Evolutionary conservation across 2,329 filamentous ascomycete species (phyloP).

Genomic region (Coleophoma crateriformis): DNA sequence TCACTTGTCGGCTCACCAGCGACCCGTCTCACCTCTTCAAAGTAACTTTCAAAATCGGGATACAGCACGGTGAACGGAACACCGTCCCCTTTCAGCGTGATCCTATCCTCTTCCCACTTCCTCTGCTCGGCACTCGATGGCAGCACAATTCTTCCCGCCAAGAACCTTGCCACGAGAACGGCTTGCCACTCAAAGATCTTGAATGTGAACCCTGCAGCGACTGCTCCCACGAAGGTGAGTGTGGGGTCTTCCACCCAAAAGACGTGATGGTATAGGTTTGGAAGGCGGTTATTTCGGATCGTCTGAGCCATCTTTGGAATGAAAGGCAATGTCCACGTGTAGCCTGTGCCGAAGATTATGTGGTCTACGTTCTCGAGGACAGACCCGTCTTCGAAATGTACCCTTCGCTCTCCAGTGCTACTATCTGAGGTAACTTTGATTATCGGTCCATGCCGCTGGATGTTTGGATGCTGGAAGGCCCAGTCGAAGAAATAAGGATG

Average conservation of each 20-base stretch:
- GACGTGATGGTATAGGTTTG: conserved; percentile 51
- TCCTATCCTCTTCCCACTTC: conserved; percentile 51
- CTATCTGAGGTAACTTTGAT: conserved; percentile 26
- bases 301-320: conserved; percentile 38
- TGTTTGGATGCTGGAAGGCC: conserved; percentile 54
- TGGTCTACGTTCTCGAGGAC: conserved; percentile 48
- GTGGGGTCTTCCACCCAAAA: conserved; percentile 49
- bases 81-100: conserved; percentile 49
- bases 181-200: conserved; percentile 67
- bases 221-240: conserved; percentile 53
- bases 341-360: conserved; percentile 63
- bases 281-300: conserved; percentile 48
- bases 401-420: conserved; percentile 31
- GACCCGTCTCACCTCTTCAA: conserved; percentile 46
- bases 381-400: conserved; percentile 52
- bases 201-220: conserved; percentile 55
- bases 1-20: conserved; percentile 37
- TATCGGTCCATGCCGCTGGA: conserved; percentile 41
- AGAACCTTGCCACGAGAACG: conserved; percentile 51
- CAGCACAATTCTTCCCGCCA: conserved; percentile 47
- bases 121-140: conserved; percentile 43
- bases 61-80: conserved; percentile 49
- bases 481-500: conserved; percentile 50
- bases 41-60: conserved; percentile 61
- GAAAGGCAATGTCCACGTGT: conserved; percentile 59